Base-by-base conservation (phyloP, 768 basidiomycete species). In the Boletus rubropictus region DNA sequence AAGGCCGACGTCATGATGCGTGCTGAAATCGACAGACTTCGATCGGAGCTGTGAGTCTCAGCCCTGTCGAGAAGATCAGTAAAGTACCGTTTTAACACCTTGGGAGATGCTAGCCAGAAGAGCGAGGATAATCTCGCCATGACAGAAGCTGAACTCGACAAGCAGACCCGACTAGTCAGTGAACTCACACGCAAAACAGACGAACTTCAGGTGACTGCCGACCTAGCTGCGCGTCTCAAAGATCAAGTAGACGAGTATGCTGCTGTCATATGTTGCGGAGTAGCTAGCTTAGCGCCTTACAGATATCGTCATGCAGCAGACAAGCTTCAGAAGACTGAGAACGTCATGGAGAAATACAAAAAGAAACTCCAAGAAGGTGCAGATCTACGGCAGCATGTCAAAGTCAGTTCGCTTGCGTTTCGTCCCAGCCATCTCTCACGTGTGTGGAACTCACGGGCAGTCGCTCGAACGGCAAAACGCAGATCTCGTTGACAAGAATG, bases 291-390 rank as follows among this genome's bases (percentile, higher is more conserved):
- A 39, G 39, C 7, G 1, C 36, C 28, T 31, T 34, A 22, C 49
- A 95, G 92, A 61, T 90, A 91, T 59, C 84, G 86, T 5, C 93
- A 97, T 69, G 86, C 91, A 5, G 87, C 89, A 4, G 96, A 97
- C 58, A 89, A 83, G 54, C 72, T 93, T 34, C 85, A 89, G 58
- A 98, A 97, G 73, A 87, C 84, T 1, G 96, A 98, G 69, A 94
- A 94, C 60, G 93, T 96, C 24, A 89, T 96, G 79, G 93, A 97
- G 68, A 99, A 98, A 66, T 94, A 97, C 68, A 95, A 94, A 72
- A 94, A 90, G 77, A 99, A 98, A 69, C 77, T 98, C 1, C 95
- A 97, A 58, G 96, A 97, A 63, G 82, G 87, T 4, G 91, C 88
- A 12, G 90, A 95, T 53, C 72, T 94, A 17, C 81, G 92, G 22